Evolutionary conservation across 352 stramenopile species (phyloP).

Genomic region (Pythium aphanidermatum): DNA sequence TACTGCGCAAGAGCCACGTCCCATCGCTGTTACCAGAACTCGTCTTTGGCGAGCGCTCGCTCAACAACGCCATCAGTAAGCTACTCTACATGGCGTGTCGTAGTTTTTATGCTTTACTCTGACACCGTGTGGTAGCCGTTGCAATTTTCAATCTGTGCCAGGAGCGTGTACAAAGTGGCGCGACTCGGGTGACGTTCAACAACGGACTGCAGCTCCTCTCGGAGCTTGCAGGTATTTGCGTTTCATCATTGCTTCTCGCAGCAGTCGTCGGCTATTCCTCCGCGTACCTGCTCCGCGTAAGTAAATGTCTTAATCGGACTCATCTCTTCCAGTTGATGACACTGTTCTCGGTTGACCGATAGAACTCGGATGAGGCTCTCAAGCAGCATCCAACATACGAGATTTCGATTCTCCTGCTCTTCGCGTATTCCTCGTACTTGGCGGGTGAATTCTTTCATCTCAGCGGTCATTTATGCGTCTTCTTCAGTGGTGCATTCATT

Average conservation of each 20-base stretch:
- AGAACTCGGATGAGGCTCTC: slow-evolving; percentile 31
- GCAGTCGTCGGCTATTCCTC: slow-evolving; percentile 39
- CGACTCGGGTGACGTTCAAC: slow-evolving; percentile 15
- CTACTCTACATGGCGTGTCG: too few relatives aligned
- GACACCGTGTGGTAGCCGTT: slow-evolving; percentile 5
- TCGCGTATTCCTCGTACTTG: slow-evolving; percentile 69
- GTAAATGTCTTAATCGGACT: too few relatives aligned
- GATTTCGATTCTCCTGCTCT: slow-evolving; percentile 67
- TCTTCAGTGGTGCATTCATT: slow-evolving; percentile 76
- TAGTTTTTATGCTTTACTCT: too few relatives aligned
- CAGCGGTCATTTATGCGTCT: slow-evolving; percentile 88
- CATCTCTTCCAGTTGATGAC: too few relatives aligned
- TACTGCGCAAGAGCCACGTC: slow-evolving; percentile 85
- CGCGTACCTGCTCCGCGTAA: slow-evolving; percentile 33
- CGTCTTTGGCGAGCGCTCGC: slow-evolving; percentile 86
- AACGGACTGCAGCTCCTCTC: slow-evolving; percentile 13
- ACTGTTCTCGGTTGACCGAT: too few relatives aligned
- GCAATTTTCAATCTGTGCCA: slow-evolving; percentile 25
- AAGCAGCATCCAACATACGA: slow-evolving; percentile 51
- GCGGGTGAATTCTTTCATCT: slow-evolving; percentile 53
- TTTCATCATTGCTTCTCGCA: slow-evolving; percentile 37
- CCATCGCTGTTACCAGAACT: slow-evolving; percentile 51
- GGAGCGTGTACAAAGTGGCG: slow-evolving; percentile 27
- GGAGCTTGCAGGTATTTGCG: slow-evolving; percentile 22
- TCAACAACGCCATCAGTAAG: slow-evolving; percentile 80